Evolutionary conservation across 352 stramenopile species (phyloP), one percentile per base, ranked within the genome.

Genomic region (Globisporangium canariense): DNA sequence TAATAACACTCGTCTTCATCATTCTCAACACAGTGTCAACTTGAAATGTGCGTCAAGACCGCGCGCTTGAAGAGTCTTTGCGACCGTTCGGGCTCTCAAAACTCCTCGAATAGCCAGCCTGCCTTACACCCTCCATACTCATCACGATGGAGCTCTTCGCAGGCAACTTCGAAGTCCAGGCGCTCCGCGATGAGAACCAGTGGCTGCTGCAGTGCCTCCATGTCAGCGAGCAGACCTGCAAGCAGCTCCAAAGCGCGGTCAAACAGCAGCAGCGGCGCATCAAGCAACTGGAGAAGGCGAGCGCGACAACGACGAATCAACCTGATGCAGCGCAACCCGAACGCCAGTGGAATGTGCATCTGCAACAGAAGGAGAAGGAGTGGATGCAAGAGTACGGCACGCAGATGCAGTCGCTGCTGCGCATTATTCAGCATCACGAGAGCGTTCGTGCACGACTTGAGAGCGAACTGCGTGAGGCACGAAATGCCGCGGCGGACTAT

Each of bases 381-480:
- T 82, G 71, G 73, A 76, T 81, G 55, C 50, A 56, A 41, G 77
- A 84, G 65, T 83, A 77, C 46, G 74, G 79, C 45, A 34, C 51
- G 50, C 77, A 75, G 41, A 78, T 84, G 58, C 69, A 75, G 64
- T 69, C 75, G 50, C 65, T 88, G 49, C 60, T 88, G 58, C 60
- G 68, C 47, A 86, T 88, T 60, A 65, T 86, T 22, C 41, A 68
- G 3, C 71, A 88, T 46, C 75, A 86, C 47, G 79, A 88, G 45
- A 53, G 65, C 0, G 69, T 65, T 3, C 66, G 58, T 4, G 28
- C 13, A 14, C 52, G 60, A 28, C 60, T 71, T 43, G 36, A 70
- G 40, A 34, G 36, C 18, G 61, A 82, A 20, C 30, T 81, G 2
- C 53, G 61, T 20, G 50, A 36, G 13, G 28, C 22, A 22, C 40